These are phyloP conservation scores for Fragilaria crotonensis DNA, from an alignment of 108 stramenopile species.

Conservation along the genomic window DNA sequence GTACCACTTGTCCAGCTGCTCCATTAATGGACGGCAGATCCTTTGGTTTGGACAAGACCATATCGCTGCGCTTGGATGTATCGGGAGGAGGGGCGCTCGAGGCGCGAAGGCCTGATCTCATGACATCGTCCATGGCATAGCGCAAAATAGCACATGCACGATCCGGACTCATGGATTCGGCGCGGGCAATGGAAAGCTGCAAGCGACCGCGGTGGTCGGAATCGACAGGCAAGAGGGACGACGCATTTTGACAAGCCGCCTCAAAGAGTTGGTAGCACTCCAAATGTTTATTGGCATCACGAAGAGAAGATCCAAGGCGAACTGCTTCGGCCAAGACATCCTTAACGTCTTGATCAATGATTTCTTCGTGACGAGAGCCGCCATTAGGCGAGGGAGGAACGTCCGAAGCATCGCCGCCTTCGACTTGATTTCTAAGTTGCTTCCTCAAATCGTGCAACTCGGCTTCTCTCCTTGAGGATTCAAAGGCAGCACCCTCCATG, in stretches of 20 bases:
- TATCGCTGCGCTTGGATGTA: constrained; percentile 58
- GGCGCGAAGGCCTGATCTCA: constrained; percentile 56
- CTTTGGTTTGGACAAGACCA: constrained; percentile 51
- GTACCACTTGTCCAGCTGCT: constrained; percentile 30
- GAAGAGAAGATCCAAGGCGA: constrained; percentile 35
- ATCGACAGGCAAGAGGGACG: constrained; percentile 77
- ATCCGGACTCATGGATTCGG: constrained; percentile 71
- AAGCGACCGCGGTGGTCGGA: constrained; percentile 83
- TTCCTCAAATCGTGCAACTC: constrained; percentile 41
- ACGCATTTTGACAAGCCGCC: constrained; percentile 58
- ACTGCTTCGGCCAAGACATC: constrained; percentile 71
- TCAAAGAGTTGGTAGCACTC: constrained; percentile 71
- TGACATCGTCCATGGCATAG: constrained; percentile 86
- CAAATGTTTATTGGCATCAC: constrained; percentile 26
- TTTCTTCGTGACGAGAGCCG: constrained; percentile 61
- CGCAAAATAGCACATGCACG: constrained; percentile 72
- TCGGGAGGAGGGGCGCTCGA: constrained; percentile 33
- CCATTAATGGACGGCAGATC: constrained; percentile 18
- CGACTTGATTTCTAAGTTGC: constrained; percentile 8
- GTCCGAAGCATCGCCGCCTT: background rate
- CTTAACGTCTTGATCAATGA: constrained; percentile 82
- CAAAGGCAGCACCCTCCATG: constrained; percentile 88
- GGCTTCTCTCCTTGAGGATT: constrained; percentile 51
- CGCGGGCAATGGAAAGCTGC: constrained; percentile 60
- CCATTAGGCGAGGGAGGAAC: background rate